Evolutionary conservation across 75 land plant genomes (phyloP), one percentile per base, ranked within the genome.

Genomic region (Sequoiadendron giganteum): DNA sequence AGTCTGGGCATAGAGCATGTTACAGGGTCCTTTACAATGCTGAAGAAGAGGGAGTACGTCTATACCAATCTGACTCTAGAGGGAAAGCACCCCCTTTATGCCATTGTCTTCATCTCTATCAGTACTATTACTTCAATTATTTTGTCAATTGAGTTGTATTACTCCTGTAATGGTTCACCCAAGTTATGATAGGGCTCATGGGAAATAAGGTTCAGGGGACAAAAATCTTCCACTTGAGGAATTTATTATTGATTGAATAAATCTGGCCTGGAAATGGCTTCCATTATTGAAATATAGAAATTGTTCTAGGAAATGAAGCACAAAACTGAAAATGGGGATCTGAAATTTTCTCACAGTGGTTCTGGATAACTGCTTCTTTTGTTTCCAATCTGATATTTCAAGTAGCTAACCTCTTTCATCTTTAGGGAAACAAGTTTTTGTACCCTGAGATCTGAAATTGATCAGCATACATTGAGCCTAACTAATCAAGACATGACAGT

Each of bases 101-200:
- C 99, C 89, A 93, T 96, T 89, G 90, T 88, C 88, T 98, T 96
- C 94, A 98, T 97, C 86, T 95, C 97, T 91, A 89, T 98, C 86
- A 99, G 97, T 91, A 85, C 96, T 52, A 96, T 56, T 98, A 91
- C 90, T 93, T 88, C 92, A 90, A 91, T 86, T 93, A 91, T 86
- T 98, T 98, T 76, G 99, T 98, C 86, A 93, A 98, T 30, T 5
- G 68, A 61, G 68, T 18, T 61, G 68, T 65, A 25, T 65, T 25
- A 25, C 28, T 65, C 28, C n/a, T 25, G 28, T 25, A 21, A 6
- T 25, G 28, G n/a, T 21, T 65, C 8, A 25, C 70, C 70, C 5
- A 58, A 65, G 70, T 25, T 65, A 65, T 65, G 8, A 25, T 65
- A 25, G 28, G 70, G 70, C n/a, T 65, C 9, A 21, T 65, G 70